Evolutionary conservation across 495 filamentous ascomycete species (phyloP), one percentile per base, ranked within the genome.

Genomic region (Podospora pseudopauciseta): DNA sequence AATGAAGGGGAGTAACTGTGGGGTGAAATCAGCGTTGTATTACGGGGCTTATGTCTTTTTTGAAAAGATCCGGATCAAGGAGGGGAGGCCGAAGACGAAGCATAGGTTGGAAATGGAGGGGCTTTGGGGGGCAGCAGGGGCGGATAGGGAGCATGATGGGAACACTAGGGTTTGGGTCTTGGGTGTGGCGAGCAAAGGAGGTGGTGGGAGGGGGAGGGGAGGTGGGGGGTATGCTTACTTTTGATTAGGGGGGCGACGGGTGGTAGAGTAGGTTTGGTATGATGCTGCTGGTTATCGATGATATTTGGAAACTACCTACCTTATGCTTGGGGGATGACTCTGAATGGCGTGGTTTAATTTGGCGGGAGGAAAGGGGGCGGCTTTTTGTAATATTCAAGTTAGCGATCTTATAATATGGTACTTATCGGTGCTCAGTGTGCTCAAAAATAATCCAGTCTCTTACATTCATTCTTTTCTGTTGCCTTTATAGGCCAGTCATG

Each of bases 41-140:
- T 87, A 87, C 65, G 81, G 79, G 16, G 79, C 78, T 2, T 88
- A 88, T 72, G 79, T 82, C 23, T 86, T 78, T 60, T 88, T 89
- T 65, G 87, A 89, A 77, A 90, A 89, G 80, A 61, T 86, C 66
- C 75, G 86, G 44, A 75, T 88, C 44, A 78, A 79, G 57, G 78
- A 86, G 71, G 79, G 79, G 16, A 87, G 86, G 79, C 77, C 81
- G 19, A 89, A 87, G 80, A 81, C 72, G 6, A 80, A 82, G 66
- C 77, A 81, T 58, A 73, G 87, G 16, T 49, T 79, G 71, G 81
- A 81, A 5, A 88, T 87, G 83, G 86, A 89, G 74, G 49, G 77
- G 23, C 69, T 80, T 30, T 87, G 76, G 71, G 57, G 32, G 3
- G 39, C 55, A 2, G 30, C 4, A 56, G 78, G 75, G 0, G 68